Base-by-base conservation (phyloP, 2,329 filamentous ascomycete species). In the Nothomitra cinnamomea region DNA sequence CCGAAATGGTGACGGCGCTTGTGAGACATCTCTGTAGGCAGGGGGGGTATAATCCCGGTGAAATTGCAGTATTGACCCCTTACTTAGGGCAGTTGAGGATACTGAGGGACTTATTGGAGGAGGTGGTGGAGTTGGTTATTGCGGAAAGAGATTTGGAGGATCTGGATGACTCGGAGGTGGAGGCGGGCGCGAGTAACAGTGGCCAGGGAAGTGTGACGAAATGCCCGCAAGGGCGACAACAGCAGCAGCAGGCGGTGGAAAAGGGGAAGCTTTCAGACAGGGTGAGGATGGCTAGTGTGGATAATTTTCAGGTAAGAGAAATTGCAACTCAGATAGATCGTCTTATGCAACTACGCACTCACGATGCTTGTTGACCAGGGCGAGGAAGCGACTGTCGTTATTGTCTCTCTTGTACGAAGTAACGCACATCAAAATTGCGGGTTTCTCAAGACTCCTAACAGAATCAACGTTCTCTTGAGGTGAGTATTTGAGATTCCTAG, bases 21-120 rank as follows among this genome's bases (percentile, higher is more conserved):
- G 78, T 87, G 0, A 72, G 71, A 0, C 82, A 89, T 60, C 64
- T 89, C 0, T 68, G 83, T 3, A 70, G 73, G 0, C 83, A 88
- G 60, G 82, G 82, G 0, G 61, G 59, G 0, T 87, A 88, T 61
- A 63, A 62, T 0, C 64, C 66, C 0, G 70, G 69, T 0, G 79
- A 87, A 1, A 84, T 89, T 56, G 82, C 83, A 0, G 77, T 90
- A 0, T 61, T 89, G 5, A 87, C 83, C 0, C 75, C 76, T 0
- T 79, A 79, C 57, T 56, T 72, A 1, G 73, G 74, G 0, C 75
- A 79, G 55, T 63, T 79, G 1, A 67, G 71, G 28, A 70, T 69
- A 51, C 59, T 79, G 8, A 66, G 73, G 2, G 59, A 60, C 1
- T 62, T 60, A 1, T 65, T 83, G 61, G 61, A 64, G 1, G 61